phyloP scores from a whole-genome alignment of 1,284 basidiomycete species.

The Sporisorium sorghi region DNA sequence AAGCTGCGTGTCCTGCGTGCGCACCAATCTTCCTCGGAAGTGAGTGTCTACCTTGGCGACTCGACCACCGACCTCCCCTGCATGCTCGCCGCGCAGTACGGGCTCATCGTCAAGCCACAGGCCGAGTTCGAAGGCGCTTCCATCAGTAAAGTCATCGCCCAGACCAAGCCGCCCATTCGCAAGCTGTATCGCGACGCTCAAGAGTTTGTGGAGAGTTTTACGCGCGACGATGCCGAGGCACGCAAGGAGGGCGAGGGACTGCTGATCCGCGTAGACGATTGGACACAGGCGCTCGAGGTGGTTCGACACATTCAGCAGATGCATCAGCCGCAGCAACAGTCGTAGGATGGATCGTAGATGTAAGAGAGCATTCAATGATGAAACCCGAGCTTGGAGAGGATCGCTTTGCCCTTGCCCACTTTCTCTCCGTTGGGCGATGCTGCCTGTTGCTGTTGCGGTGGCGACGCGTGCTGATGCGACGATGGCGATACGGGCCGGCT shows the following conservation, averaged over 20 bases:
- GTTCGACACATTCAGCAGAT: conserved; percentile 21
- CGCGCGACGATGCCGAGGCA: background rate
- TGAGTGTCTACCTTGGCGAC: conserved; percentile 62
- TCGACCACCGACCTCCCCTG: conserved; percentile 61
- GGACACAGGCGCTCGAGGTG: conserved; percentile 33
- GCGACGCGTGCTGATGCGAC: conserved; percentile 1
- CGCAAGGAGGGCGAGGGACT: background rate
- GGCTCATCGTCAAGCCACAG: conserved; percentile 53
- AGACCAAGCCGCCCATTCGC: conserved; percentile 1
- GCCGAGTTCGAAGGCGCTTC: conserved; percentile 10
- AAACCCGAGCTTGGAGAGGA: conserved; percentile 41
- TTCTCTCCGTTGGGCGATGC: conserved; percentile 17
- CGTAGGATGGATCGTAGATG: too few species aligned
- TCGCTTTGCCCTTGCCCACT: conserved; percentile 38
- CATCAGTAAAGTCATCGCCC: conserved; percentile 17
- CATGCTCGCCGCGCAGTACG: conserved; percentile 56
- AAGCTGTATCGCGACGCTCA: conserved; percentile 9
- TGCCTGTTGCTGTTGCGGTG: background rate
- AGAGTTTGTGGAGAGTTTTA: conserved; percentile 10
- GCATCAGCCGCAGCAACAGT: too few species aligned
- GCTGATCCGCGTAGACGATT: conserved; percentile 35
- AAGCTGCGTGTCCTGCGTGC: conserved; percentile 43
- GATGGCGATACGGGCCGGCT: conserved; percentile 21
- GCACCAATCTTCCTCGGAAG: background rate
- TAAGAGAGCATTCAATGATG: conserved; percentile 25